Conservation (phyloP, 305 asterid species). For the Ruellia speciosa region DNA sequence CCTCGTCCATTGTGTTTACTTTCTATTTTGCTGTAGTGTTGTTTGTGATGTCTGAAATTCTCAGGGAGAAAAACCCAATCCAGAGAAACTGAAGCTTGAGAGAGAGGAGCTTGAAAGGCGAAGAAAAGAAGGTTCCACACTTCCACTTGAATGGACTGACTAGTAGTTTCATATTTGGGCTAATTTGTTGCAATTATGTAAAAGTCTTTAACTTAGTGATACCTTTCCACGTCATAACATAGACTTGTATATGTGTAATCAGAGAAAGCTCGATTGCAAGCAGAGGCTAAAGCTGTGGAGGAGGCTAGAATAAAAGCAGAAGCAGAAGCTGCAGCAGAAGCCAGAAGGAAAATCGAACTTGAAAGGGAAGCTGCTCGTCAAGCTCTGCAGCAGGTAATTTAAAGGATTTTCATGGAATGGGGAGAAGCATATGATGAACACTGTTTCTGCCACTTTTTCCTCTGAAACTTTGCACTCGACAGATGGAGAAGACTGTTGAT, state of each 20-base stretch:
- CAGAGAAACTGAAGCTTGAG: constrained; percentile 56
- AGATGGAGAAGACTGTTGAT: constrained; percentile 84
- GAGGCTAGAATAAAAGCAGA: constrained; percentile 58
- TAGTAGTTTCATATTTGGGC: constrained; percentile 12
- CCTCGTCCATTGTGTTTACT: constrained; percentile 12
- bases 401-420: constrained; percentile 12
- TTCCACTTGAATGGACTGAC: constrained; percentile 14
- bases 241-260: constrained; percentile 12
- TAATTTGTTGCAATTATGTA: constrained; percentile 4
- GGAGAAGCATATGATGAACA: background rate
- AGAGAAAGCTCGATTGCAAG: constrained; percentile 76
- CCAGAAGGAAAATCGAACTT: constrained; percentile 50
- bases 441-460: constrained; percentile 6
- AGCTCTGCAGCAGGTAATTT: constrained; percentile 62
- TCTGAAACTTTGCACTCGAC: constrained; percentile 18
- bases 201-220: constrained; percentile 3
- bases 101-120: constrained; percentile 67
- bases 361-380: constrained; percentile 84
- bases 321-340: constrained; percentile 62
- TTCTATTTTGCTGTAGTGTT: constrained; percentile 8
- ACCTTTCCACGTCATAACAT: constrained; percentile 9
- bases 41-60: constrained; percentile 18
- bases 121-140: constrained; percentile 67
- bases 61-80: constrained; percentile 56
- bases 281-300: constrained; percentile 77